Evolutionary conservation across 1,139 yeast species (phyloP).

Genomic region (Pneumocystis jirovecii): DNA sequence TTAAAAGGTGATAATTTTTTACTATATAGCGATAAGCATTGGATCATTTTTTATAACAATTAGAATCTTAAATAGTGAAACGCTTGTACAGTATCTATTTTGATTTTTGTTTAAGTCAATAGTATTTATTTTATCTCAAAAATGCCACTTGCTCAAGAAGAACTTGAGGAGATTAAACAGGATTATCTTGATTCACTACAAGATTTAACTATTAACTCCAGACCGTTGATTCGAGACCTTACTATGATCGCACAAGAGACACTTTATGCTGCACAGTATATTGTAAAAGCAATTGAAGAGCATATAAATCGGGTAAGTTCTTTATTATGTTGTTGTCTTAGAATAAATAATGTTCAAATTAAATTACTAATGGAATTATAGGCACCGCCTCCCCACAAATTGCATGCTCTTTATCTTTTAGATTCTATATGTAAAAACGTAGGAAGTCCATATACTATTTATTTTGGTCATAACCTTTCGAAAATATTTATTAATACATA

Average conservation of each 20-base stretch:
- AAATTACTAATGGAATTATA: slow-evolving; percentile 7
- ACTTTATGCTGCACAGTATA: slow-evolving; percentile 57
- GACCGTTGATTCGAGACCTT: slow-evolving; percentile 73
- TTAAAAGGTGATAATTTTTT: background rate
- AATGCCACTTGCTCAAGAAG: background rate
- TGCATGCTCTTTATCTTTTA: slow-evolving; percentile 65
- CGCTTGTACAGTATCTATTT: background rate
- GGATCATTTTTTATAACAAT: background rate
- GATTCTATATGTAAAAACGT: slow-evolving; percentile 90
- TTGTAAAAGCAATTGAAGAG: slow-evolving; percentile 54
- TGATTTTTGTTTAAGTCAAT: background rate
- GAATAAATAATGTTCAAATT: background rate
- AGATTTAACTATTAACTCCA: slow-evolving; percentile 73
- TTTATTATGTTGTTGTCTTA: background rate
- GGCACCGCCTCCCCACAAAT: slow-evolving; percentile 66
- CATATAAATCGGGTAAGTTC: slow-evolving; percentile 28
- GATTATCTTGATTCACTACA: slow-evolving; percentile 55
- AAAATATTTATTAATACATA: slow-evolving; percentile 63
- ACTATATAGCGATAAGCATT: background rate
- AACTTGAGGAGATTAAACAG: slow-evolving; percentile 33
- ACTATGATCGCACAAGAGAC: slow-evolving; percentile 85
- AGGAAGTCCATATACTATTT: slow-evolving; percentile 71
- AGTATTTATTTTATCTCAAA: background rate
- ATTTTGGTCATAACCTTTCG: slow-evolving; percentile 54
- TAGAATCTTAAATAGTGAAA: background rate